Evolutionary conservation across 2,329 filamentous ascomycete species (phyloP).

Genomic region (Waltergamsia citrina): DNA sequence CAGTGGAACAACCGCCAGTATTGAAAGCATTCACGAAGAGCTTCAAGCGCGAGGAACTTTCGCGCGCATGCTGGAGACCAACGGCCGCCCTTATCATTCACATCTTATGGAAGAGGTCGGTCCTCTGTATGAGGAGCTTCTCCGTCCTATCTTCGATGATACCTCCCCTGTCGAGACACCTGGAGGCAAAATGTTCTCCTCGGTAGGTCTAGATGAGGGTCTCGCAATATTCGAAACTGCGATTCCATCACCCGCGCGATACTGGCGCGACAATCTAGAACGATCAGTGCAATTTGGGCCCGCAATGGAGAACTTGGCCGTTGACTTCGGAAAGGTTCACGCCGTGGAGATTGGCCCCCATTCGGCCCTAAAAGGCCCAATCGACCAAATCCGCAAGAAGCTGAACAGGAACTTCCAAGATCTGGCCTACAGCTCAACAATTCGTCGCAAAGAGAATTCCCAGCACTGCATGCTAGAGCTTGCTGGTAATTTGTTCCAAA

Average conservation of each 20-base stretch:
- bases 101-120: slow-evolving; percentile 20
- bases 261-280: slow-evolving; percentile 13
- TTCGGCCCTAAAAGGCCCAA: slow-evolving; percentile 27
- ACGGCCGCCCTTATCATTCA: slow-evolving; percentile 32
- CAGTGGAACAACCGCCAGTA: slow-evolving; percentile 15
- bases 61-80: slow-evolving; percentile 15
- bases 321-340: background rate
- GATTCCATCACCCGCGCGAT: slow-evolving; percentile 6
- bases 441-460: slow-evolving; percentile 6
- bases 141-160: too few relatives aligned
- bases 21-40: slow-evolving; percentile 1
- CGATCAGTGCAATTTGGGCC: slow-evolving; percentile 2
- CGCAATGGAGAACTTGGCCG: slow-evolving; percentile 1
- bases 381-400: slow-evolving; percentile 20
- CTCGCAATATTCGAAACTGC: background rate
- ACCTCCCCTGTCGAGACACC: background rate
- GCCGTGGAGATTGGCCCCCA: slow-evolving; percentile 20
- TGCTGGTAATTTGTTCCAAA: slow-evolving; percentile 28
- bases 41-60: slow-evolving; percentile 14
- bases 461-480: slow-evolving; percentile 13
- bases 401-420: slow-evolving; percentile 1
- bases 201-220: background rate
- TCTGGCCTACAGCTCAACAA: slow-evolving; percentile 5
- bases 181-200: background rate
- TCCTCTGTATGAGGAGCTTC: slow-evolving; percentile 9